A percentile compares a stretch with the other conserved stretches of the same genome.
These are phyloP conservation scores for Astraeus odoratus DNA, from an alignment of 768 basidiomycete species.

Conservation along the genomic window DNA sequence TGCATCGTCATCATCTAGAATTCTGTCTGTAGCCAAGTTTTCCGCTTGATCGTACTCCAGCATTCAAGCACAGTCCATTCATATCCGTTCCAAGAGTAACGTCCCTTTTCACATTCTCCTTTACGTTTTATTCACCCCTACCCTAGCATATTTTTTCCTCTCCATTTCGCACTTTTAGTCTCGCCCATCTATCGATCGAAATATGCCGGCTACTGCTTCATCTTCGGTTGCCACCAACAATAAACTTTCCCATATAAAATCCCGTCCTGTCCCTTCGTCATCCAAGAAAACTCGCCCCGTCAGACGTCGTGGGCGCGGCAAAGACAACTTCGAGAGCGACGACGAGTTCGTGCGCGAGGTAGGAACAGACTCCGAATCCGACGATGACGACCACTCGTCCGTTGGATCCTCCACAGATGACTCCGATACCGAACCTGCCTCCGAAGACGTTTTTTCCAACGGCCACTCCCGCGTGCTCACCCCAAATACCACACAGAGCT, in stretches of 20 bases:
- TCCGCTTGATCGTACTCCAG: slow-evolving; percentile 16
- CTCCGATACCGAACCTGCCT: slow-evolving; percentile 66
- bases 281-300: slow-evolving; percentile 36
- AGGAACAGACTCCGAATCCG: slow-evolving; percentile 62
- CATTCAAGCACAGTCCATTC: slow-evolving; percentile 19
- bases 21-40: slow-evolving; percentile 25
- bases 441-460: slow-evolving; percentile 52
- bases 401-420: slow-evolving; percentile 53
- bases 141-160: too few species aligned
- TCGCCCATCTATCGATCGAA: slow-evolving; percentile 23
- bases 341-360: slow-evolving; percentile 72
- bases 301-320: slow-evolving; percentile 59
- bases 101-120: slow-evolving; percentile 13
- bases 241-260: slow-evolving; percentile 18
- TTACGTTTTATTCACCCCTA: slow-evolving; percentile 23
- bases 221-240: slow-evolving; percentile 28
- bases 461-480: slow-evolving; percentile 49
- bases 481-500: slow-evolving; percentile 63
- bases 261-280: slow-evolving; percentile 27
- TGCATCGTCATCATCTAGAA: slow-evolving; percentile 8
- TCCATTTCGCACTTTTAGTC: slow-evolving; percentile 7
- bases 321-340: slow-evolving; percentile 58
- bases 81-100: slow-evolving; percentile 31
- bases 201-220: slow-evolving; percentile 43
- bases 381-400: slow-evolving; percentile 55